Evolutionary conservation across 169 alveolate genomes (phyloP).

Genomic region (Cryptosporidium tyzzeri): DNA sequence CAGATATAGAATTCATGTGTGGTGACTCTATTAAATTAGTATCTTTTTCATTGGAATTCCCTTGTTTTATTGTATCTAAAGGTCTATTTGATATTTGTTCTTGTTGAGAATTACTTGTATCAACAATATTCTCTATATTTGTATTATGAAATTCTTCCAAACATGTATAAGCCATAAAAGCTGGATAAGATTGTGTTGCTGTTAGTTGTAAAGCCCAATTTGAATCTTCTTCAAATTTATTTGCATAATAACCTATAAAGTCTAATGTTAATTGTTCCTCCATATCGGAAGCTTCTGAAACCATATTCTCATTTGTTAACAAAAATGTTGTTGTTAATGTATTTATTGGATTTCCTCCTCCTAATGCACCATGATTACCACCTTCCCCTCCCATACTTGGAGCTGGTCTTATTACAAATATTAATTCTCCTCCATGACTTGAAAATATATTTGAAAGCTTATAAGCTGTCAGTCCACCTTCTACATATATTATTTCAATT

Average conservation of each 20-base stretch:
- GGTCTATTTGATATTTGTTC: not conserved
- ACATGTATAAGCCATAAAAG: conserved; percentile 74
- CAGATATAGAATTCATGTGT: not conserved
- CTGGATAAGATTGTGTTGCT: conserved; percentile 74
- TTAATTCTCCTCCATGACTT: conserved; percentile 53
- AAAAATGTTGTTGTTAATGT: conserved; percentile 25
- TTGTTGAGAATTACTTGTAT: not conserved
- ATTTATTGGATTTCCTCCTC: not conserved
- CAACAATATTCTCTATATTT: not conserved
- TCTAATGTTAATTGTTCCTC: conserved; percentile 68
- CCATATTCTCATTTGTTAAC: conserved; percentile 45
- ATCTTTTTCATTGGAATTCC: not conserved
- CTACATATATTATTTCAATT: conserved; percentile 58
- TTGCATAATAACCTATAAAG: conserved; percentile 70
- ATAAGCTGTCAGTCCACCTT: conserved; percentile 67
- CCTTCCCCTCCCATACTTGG: conserved; percentile 21
- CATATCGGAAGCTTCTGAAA: conserved; percentile 38
- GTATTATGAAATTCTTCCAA: conserved; percentile 59
- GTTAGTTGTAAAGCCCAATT: conserved; percentile 72
- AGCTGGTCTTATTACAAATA: conserved; percentile 71
- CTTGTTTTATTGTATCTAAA: not conserved
- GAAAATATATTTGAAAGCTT: conserved; percentile 68
- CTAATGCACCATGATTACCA: not conserved
- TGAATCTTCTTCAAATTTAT: conserved; percentile 67
- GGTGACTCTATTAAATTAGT: not conserved